phyloP scores from a whole-genome alignment of 2,329 filamentous ascomycete species.

The Sphaceloma murrayae region DNA sequence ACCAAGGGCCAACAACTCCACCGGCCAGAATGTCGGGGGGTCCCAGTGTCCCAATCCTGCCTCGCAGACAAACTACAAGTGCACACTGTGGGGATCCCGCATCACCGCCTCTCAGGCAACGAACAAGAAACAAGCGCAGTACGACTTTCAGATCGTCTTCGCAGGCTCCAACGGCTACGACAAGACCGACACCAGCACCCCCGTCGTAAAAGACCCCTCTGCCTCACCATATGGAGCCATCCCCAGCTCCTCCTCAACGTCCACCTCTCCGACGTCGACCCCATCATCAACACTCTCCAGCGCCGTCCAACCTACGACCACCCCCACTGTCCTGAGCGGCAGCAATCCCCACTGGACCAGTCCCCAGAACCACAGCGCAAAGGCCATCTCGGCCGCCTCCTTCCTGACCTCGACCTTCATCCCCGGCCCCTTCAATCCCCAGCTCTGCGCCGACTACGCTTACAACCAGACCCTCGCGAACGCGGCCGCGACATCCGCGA shows the following conservation, averaged over 20 bases:
- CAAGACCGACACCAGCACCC: slow-evolving; percentile 17
- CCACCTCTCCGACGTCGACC: background rate
- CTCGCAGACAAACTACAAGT: slow-evolving; percentile 27
- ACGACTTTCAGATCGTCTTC: slow-evolving; percentile 18
- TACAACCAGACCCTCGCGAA: slow-evolving; percentile 20
- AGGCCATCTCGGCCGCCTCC: too few relatives aligned
- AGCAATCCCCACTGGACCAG: too few relatives aligned
- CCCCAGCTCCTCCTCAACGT: background rate
- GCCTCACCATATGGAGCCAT: background rate
- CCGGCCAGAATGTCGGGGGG: slow-evolving; percentile 17
- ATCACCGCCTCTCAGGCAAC: slow-evolving; percentile 18
- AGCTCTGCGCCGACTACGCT: slow-evolving; percentile 24
- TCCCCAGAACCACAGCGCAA: too few relatives aligned
- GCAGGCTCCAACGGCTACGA: slow-evolving; percentile 19
- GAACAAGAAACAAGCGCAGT: slow-evolving; percentile 15
- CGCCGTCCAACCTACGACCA: background rate
- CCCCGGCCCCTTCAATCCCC: slow-evolving; percentile 27
- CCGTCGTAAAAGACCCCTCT: background rate
- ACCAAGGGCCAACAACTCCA: slow-evolving; percentile 17
- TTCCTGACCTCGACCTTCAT: slow-evolving; percentile 26
- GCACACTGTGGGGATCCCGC: slow-evolving; percentile 25
- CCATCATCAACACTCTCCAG: background rate
- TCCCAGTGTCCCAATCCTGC: slow-evolving; percentile 22
- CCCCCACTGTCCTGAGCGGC: too few relatives aligned
- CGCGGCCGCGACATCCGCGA: slow-evolving; percentile 19